Base-by-base conservation (phyloP, 2,329 filamentous ascomycete genomes). In the Rhynchosporium graminicola region DNA sequence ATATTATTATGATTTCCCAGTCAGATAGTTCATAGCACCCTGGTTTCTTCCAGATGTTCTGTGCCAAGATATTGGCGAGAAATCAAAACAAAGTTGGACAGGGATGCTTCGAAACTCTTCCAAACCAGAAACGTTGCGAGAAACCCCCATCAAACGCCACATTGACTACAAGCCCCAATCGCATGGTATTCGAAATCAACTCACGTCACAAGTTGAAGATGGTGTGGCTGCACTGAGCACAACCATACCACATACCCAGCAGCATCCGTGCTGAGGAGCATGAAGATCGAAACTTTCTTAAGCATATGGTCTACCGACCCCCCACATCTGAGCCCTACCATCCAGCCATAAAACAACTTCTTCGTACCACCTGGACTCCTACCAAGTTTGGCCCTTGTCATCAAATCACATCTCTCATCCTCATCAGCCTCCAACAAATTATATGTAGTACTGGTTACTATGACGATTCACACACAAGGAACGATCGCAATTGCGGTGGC, bases 401-500 rank as follows among this genome's bases (percentile, higher is more conserved):
- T 29, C 36, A 20, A 40, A 15, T 29, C 20, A 40, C 28, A 13
- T 29, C 1, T 36, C n/a, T n/a, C 3, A 10, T 52, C 38, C 26
- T 54, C 3, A 13, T 40, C 20, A 38, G 50, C 33, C 12, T 5
- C 26, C 26, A 15, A 45, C n/a, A 28, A 3, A 36, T 3, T 10
- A 28, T 26, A 40, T 8, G 51, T 54, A 54, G 51, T 54, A 54
- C 51, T 54, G 51, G 51, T 54, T 54, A 54, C 51, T 54, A 54
- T 54, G 51, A 20, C 51, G 31, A 38, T 54, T 42, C 51, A 54
- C 33, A 40, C 33, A 28, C 52, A 52, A 54, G 62, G 62, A 40
- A 60, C 62, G 3, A 57, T 48, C 12, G 58, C 56, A 8, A 63
- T 67, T 28, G 60, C 46, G n/a, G 57, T 67, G 28, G 33, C 52